Evolutionary conservation across 139 green algal genomes (phyloP).

Genomic region (Raphidocelis subcapitata): DNA sequence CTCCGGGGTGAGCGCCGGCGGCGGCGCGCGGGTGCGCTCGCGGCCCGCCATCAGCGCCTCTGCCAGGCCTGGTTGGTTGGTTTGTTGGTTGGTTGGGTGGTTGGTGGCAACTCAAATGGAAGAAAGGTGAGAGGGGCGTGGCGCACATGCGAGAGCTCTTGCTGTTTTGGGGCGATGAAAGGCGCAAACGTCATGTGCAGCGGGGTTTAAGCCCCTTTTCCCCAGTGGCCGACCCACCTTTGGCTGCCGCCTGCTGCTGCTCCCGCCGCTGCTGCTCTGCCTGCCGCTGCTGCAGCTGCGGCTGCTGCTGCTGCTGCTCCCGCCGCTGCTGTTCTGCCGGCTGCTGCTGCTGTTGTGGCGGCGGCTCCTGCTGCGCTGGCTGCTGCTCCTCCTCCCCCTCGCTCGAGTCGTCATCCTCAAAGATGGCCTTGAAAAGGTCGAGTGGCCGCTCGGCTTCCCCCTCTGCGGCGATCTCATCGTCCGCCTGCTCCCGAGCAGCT

Average conservation of each 20-base stretch:
- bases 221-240: background rate
- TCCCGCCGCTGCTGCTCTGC: background rate
- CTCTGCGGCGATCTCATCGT: conserved; percentile 4
- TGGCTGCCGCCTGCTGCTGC: background rate
- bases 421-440: conserved; percentile 88
- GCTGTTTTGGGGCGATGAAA: background rate
- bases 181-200: background rate
- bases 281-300: background rate
- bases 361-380: conserved; percentile 4
- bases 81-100: background rate
- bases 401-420: conserved; percentile 61
- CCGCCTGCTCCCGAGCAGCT: background rate
- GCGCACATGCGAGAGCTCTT: background rate
- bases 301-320: no score
- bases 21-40: conserved; percentile 19
- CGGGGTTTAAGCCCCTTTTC: background rate
- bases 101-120: background rate
- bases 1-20: background rate
- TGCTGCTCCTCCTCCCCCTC: conserved; percentile 56
- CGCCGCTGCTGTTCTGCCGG: background rate
- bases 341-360: background rate
- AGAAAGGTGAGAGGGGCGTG: background rate
- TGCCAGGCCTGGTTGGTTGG: conserved; percentile 33
- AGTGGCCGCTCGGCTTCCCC: conserved; percentile 53
- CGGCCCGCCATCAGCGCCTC: conserved; percentile 42